Percentiles rank a stretch among this genome's conserved stretches.
Evolutionary conservation across 139 green algal species (phyloP).

Genomic region (Chlamydomonas sp.): DNA sequence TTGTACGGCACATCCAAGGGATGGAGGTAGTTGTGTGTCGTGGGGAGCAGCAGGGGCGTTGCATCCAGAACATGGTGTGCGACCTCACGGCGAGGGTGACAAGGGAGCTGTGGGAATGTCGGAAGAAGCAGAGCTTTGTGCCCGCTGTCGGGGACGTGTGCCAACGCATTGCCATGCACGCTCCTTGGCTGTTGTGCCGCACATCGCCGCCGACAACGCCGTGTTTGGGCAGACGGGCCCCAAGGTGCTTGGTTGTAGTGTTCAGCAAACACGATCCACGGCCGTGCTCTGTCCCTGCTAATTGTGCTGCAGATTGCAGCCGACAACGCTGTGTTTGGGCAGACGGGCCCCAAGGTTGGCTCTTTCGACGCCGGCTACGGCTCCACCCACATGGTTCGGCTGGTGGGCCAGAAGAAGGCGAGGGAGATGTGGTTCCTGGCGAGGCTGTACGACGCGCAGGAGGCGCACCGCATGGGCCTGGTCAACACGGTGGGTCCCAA

Average conservation of each 20-base stretch:
- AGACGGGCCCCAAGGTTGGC: slow-evolving; percentile 62
- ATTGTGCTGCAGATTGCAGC: background rate
- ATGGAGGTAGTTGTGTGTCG: too few relatives aligned
- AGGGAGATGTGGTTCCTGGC: slow-evolving; percentile 98
- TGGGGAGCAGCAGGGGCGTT: slow-evolving; percentile 54
- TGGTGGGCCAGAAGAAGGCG: slow-evolving; percentile 96
- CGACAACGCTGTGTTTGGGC: too few relatives aligned
- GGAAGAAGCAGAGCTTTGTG: background rate
- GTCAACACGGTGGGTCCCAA: slow-evolving; percentile 84
- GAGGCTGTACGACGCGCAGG: slow-evolving; percentile 90
- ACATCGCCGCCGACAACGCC: slow-evolving; percentile 97
- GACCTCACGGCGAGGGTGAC: too few relatives aligned
- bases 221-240: slow-evolving; percentile 98
- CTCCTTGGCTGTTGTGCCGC: background rate
- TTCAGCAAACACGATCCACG: background rate
- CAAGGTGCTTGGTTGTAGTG: slow-evolving; percentile 61
- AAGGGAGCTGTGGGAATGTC: too few relatives aligned
- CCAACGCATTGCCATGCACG: background rate
- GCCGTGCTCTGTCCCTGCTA: background rate
- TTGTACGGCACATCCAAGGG: background rate
- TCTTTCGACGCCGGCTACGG: slow-evolving; percentile 98
- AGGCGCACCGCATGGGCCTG: slow-evolving; percentile 94
- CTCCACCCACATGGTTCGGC: slow-evolving; percentile 90
- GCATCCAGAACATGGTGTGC: slow-evolving; percentile 99
- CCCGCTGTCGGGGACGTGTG: too few relatives aligned